These are phyloP conservation scores for Septoria petroselini DNA, from an alignment of 2,329 filamentous ascomycete genomes.

Conservation along the genomic window DNA sequence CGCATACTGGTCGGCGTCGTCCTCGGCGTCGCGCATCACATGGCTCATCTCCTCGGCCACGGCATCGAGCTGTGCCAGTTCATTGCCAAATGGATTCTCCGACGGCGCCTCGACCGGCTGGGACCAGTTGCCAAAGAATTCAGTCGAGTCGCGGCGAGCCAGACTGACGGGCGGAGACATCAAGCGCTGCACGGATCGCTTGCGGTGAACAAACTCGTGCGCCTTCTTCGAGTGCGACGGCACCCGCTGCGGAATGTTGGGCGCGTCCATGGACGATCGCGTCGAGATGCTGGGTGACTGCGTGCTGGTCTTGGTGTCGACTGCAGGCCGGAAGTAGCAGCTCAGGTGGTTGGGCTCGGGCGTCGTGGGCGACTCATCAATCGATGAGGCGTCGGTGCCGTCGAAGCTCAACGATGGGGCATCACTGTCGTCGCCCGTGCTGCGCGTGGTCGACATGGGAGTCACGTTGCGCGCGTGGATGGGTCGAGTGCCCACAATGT, in stretches of 20 bases:
- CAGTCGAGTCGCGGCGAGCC: slow-evolving; percentile 50
- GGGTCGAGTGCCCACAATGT: slow-evolving; percentile 53
- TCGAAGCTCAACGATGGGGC: slow-evolving; percentile 52
- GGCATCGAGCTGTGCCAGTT: slow-evolving; percentile 88
- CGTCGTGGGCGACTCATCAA: slow-evolving; percentile 45
- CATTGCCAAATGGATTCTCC: slow-evolving; percentile 75
- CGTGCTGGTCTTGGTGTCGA: slow-evolving; percentile 31
- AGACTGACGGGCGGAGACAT: slow-evolving; percentile 47
- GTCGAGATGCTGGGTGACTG: slow-evolving; percentile 60
- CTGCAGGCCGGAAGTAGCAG: slow-evolving; percentile 56
- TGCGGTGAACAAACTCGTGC: slow-evolving; percentile 69
- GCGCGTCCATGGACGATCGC: slow-evolving; percentile 51
- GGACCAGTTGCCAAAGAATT: slow-evolving; percentile 41
- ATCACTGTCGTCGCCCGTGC: slow-evolving; percentile 69
- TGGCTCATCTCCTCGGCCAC: slow-evolving; percentile 80
- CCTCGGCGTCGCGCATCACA: slow-evolving; percentile 56
- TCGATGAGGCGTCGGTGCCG: slow-evolving; percentile 63
- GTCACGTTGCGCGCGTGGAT: slow-evolving; percentile 30
- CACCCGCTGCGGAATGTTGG: slow-evolving; percentile 71
- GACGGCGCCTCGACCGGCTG: slow-evolving; percentile 43
- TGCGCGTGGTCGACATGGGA: slow-evolving; percentile 44
- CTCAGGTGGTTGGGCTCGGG: slow-evolving; percentile 54
- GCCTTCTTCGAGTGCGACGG: slow-evolving; percentile 87
- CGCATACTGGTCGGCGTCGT: slow-evolving; percentile 71
- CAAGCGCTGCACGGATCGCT: slow-evolving; percentile 57